These are phyloP conservation scores for Lentinula edodes DNA, from an alignment of 768 basidiomycete genomes.

Conservation along the genomic window DNA sequence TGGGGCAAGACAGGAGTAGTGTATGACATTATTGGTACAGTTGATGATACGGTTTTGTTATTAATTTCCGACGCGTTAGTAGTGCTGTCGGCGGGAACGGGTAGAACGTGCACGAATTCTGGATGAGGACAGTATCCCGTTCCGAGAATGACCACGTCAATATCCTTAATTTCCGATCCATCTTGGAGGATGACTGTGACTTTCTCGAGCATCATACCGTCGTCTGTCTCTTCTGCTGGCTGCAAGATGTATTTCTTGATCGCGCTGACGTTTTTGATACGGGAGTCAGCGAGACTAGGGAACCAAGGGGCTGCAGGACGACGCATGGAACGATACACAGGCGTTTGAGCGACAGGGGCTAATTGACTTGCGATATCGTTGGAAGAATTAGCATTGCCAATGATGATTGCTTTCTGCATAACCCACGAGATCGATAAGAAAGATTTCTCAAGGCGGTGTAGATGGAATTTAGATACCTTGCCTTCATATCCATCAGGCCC, in stretches of 20 bases:
- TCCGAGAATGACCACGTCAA: conserved; percentile 39
- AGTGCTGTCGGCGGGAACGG: not conserved
- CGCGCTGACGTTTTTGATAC: conserved; percentile 39
- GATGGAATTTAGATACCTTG: conserved; percentile 17
- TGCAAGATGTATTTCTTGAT: conserved; percentile 26
- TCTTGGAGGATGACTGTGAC: conserved; percentile 32
- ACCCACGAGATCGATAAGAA: not conserved
- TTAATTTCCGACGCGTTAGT: not conserved
- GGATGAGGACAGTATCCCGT: conserved; percentile 42
- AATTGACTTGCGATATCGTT: conserved; percentile 50
- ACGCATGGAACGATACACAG: conserved; percentile 42
- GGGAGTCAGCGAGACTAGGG: conserved; percentile 33
- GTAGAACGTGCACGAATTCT: conserved; percentile 20
- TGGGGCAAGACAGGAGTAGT: not conserved
- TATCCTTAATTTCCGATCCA: conserved; percentile 28
- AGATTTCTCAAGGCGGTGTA: not conserved
- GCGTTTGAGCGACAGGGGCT: conserved; percentile 26
- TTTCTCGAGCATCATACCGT: conserved; percentile 12
- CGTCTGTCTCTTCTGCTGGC: not conserved
- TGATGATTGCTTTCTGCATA: conserved; percentile 34
- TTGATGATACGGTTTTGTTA: not conserved
- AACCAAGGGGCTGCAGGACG: conserved; percentile 31
- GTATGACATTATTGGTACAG: not conserved
- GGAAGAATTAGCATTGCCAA: conserved; percentile 47
- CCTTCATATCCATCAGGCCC: conserved; percentile 32